Evolutionary conservation across 805 yeast species (phyloP).

Genomic region (Wickerhamomyces silvicola): DNA sequence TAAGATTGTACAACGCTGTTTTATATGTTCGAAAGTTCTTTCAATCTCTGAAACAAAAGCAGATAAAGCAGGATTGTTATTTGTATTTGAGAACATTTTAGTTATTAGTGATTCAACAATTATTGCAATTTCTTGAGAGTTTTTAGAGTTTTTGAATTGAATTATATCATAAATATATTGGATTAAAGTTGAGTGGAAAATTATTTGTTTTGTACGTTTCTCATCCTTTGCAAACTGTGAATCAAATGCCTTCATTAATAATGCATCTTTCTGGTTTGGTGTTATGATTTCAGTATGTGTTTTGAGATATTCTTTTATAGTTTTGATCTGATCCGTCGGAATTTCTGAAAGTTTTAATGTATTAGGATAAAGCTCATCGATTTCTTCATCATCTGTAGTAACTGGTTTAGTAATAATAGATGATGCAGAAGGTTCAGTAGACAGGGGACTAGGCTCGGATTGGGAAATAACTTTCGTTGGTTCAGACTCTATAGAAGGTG

Average conservation of each 20-base stretch:
- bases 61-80: slow-evolving; percentile 51
- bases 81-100: slow-evolving; percentile 38
- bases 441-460: no score
- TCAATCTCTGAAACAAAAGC: slow-evolving; percentile 72
- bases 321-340: slow-evolving; percentile 38
- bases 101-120: slow-evolving; percentile 64
- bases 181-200: slow-evolving; percentile 72
- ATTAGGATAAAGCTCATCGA: slow-evolving; percentile 22
- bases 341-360: slow-evolving; percentile 48
- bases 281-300: slow-evolving; percentile 60
- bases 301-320: slow-evolving; percentile 46
- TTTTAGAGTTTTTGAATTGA: slow-evolving; percentile 28
- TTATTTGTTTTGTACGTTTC: slow-evolving; percentile 50
- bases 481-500: no score
- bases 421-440: background rate
- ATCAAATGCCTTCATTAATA: slow-evolving; percentile 90
- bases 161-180: slow-evolving; percentile 55
- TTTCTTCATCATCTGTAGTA: slow-evolving; percentile 2
- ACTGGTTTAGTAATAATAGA: slow-evolving; percentile 3
- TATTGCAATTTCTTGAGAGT: slow-evolving; percentile 27
- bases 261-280: slow-evolving; percentile 84
- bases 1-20: slow-evolving; percentile 64
- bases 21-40: slow-evolving; percentile 70
- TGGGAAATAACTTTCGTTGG: no score
- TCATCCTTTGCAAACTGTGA: slow-evolving; percentile 60